Conservation (phyloP, 2,329 filamentous ascomycete species). For the Teratosphaeria viscida region DNA sequence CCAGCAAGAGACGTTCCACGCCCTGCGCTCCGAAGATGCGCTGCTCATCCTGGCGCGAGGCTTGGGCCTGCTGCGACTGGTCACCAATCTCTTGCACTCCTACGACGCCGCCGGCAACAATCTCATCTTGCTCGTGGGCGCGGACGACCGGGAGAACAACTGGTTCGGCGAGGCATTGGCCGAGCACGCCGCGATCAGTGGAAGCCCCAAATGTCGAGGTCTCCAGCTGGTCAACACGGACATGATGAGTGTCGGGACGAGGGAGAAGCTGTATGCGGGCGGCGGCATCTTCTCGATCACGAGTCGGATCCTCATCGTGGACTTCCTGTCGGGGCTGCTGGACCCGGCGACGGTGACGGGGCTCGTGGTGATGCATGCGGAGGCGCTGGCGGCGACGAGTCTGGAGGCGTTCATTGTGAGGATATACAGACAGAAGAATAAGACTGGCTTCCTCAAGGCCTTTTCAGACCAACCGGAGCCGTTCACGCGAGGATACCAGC, state of each 20-base stretch:
- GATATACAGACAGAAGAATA: conserved; percentile 91
- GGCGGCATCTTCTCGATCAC: conserved; percentile 95
- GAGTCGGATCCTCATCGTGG: conserved; percentile 87
- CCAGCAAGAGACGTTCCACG: conserved; percentile 89
- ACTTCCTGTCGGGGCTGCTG: conserved; percentile 75
- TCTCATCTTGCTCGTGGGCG: conserved; percentile 76
- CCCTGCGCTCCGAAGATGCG: conserved; percentile 82
- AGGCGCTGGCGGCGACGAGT: conserved; percentile 73
- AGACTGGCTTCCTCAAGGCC: conserved; percentile 84
- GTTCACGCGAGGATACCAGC: conserved; percentile 78
- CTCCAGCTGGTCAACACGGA: conserved; percentile 92
- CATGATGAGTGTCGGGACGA: conserved; percentile 70
- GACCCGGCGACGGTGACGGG: conserved; percentile 79
- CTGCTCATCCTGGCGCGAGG: conserved; percentile 85
- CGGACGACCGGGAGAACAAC: conserved; percentile 84
- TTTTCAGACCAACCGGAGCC: conserved; percentile 91
- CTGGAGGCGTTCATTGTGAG: conserved; percentile 90
- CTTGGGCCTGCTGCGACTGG: conserved; percentile 78
- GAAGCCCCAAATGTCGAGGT: conserved; percentile 69
- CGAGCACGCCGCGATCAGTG: conserved; percentile 87
- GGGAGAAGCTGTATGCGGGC: conserved; percentile 82
- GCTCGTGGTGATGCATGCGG: conserved; percentile 76
- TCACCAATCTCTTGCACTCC: conserved; percentile 92
- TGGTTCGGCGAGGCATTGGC: conserved; percentile 96
- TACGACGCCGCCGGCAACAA: conserved; percentile 96